A percentile compares a stretch with the other conserved stretches of the same genome.
These are phyloP conservation scores for Verticillium tricorpus DNA, from an alignment of 2,329 filamentous ascomycete genomes.

Conservation along the genomic window DNA sequence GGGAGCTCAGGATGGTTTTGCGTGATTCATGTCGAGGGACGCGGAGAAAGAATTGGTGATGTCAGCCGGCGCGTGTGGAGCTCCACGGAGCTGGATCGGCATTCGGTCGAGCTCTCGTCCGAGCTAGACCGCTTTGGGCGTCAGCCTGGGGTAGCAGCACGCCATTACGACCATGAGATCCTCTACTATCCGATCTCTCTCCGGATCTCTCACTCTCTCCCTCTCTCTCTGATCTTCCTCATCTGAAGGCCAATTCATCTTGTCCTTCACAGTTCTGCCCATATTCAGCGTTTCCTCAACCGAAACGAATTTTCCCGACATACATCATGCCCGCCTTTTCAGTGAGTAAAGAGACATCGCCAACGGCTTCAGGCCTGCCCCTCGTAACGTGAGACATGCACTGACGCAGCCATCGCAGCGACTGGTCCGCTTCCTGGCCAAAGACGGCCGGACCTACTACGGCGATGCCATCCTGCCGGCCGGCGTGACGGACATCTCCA, in stretches of 20 bases:
- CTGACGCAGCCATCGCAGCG: conserved; percentile 44
- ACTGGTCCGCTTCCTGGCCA: conserved; percentile 69
- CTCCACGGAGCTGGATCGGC: neutral
- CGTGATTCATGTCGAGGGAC: neutral
- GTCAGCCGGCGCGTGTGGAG: neutral
- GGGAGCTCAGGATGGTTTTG: neutral
- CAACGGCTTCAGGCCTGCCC: neutral
- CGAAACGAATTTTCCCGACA: neutral
- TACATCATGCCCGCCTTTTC: conserved; percentile 38
- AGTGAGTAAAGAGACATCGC: conserved; percentile 25
- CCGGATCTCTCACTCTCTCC: neutral
- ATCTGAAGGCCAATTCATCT: neutral
- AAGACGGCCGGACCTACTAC: conserved; percentile 65
- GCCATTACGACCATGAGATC: neutral
- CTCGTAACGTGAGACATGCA: neutral
- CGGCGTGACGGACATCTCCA: conserved; percentile 55
- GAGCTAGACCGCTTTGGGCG: neutral
- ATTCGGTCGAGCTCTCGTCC: neutral
- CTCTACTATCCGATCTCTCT: neutral
- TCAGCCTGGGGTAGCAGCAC: neutral
- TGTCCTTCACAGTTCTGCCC: neutral
- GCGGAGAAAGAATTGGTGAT: neutral
- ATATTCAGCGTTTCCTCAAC: neutral
- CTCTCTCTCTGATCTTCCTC: neutral
- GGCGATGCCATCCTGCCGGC: conserved; percentile 67